Evolutionary conservation across 495 filamentous ascomycete species (phyloP), one percentile per base, ranked within the genome.

Genomic region (Aspergillus asperescens): DNA sequence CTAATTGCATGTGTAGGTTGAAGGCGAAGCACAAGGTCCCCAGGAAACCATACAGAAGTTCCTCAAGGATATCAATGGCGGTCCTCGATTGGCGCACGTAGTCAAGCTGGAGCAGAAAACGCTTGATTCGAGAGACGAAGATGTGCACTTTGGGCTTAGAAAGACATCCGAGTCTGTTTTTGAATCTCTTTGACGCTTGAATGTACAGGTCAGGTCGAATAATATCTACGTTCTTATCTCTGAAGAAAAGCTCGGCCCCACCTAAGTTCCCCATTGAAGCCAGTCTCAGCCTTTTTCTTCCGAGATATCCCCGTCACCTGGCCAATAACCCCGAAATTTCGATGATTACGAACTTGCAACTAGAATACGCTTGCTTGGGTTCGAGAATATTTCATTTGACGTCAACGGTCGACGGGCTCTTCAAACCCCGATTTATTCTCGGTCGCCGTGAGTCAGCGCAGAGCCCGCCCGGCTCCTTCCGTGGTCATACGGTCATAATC

Each of bases 11-110:
- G 8, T 28, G 24, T 54, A 93, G 86, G 90, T 96, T n/a, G 83
- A 86, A 64, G 91, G 91, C 34, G 91, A 96, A 70, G 89, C 84
- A 2, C 91, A 96, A 61, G 91, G 91, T 27, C 68, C 77, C 12
- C 75, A 82, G 8, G 74, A 81, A 9, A 65, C 74, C 4, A 60
- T 96, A 35, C 68, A 85, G 46, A 76, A 80, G 20, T 84, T 94
- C 43, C 64, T 96, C 9, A 82, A 87, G 56, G 83, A 88, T 54
- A 74, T 96, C 43, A 76, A 90, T 61, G 81, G 78, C 50, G 91
- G 91, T 0, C 89, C 89, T 1, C 67, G 68, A 20, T 50, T 76
- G 13, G 81, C 89, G 12, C 74, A 82, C 19, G 90, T 95, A 0
- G 78, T 82, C 16, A 83, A 81, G 59, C 62, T 94, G 25, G 85